phyloP scores from a whole-genome alignment of 1,284 basidiomycete genomes.

The Golubevia sp. region DNA sequence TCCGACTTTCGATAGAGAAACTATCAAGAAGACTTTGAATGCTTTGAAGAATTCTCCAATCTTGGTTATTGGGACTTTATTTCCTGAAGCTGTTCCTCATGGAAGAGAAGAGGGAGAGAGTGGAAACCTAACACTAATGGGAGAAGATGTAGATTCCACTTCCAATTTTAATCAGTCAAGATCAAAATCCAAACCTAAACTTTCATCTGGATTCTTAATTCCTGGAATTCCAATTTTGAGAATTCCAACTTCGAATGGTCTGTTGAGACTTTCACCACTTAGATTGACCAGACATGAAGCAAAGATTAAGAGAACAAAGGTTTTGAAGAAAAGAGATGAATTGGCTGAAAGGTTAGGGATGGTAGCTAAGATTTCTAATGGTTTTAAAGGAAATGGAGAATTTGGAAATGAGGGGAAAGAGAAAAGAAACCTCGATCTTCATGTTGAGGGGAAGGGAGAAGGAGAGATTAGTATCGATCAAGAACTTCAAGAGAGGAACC shows the following conservation, averaged over 20 bases:
- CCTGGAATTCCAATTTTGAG: no score
- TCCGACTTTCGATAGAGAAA: not conserved
- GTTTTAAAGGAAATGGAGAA: no score
- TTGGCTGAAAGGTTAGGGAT: constrained; percentile 30
- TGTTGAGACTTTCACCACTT: constrained; percentile 20
- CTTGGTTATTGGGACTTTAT: constrained; percentile 35
- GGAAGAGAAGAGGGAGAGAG: not conserved
- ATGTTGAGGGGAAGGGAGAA: no score
- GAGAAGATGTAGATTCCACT: no score
- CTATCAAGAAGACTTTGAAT: constrained; percentile 4
- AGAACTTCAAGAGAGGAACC: not conserved
- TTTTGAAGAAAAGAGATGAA: constrained; percentile 24
- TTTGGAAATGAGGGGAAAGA: not conserved
- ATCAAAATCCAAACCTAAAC: not conserved
- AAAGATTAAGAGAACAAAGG: constrained; percentile 25
- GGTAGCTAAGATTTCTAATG: constrained; percentile 1
- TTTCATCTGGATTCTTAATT: no score
- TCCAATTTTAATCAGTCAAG: no score
- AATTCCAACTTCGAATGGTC: not conserved
- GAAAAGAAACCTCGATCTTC: no score
- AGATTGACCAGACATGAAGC: constrained; percentile 38
- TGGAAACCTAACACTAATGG: no score
- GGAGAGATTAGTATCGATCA: not conserved
- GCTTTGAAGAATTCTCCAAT: constrained; percentile 24
- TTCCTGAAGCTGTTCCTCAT: constrained; percentile 15